Conservation (phyloP, 352 stramenopile genomes). For the Phytophthora pluvialis region DNA sequence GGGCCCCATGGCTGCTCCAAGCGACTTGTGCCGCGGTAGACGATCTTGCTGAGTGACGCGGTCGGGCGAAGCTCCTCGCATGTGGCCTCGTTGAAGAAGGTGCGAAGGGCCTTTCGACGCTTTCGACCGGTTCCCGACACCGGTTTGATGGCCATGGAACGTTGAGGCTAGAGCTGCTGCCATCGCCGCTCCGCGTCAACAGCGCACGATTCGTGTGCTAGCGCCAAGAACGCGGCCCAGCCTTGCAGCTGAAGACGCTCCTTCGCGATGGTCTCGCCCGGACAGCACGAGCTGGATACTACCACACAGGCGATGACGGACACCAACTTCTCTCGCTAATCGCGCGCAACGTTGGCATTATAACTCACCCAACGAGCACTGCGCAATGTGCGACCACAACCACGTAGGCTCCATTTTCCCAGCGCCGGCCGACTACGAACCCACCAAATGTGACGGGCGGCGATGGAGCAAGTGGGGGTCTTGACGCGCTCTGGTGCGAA, state of each 20-base stretch:
- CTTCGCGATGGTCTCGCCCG: neutral
- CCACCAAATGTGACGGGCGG: slow-evolving; percentile 1
- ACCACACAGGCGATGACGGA: neutral
- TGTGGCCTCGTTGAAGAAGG: slow-evolving; percentile 28
- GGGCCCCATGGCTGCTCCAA: slow-evolving; percentile 14
- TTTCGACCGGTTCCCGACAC: slow-evolving; percentile 11
- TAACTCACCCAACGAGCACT: neutral
- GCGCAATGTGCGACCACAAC: neutral
- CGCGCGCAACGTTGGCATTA: neutral
- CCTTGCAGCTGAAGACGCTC: no score
- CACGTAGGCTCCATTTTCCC: neutral
- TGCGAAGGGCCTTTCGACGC: slow-evolving; percentile 15
- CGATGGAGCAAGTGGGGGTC: neutral
- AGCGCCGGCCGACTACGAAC: slow-evolving; percentile 4
- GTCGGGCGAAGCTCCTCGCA: slow-evolving; percentile 25
- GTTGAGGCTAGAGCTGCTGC: no score
- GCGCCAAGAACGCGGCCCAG: no score
- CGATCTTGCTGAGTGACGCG: slow-evolving; percentile 24
- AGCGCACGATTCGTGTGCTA: no score
- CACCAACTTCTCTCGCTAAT: neutral
- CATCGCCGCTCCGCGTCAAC: no score
- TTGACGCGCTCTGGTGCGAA: slow-evolving; percentile 1
- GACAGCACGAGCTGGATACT: neutral
- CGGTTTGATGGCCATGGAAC: neutral
- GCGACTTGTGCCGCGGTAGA: neutral